phyloP scores from a whole-genome alignment of 2,329 filamentous ascomycete genomes.

The Pestalotiopsis sp. region DNA sequence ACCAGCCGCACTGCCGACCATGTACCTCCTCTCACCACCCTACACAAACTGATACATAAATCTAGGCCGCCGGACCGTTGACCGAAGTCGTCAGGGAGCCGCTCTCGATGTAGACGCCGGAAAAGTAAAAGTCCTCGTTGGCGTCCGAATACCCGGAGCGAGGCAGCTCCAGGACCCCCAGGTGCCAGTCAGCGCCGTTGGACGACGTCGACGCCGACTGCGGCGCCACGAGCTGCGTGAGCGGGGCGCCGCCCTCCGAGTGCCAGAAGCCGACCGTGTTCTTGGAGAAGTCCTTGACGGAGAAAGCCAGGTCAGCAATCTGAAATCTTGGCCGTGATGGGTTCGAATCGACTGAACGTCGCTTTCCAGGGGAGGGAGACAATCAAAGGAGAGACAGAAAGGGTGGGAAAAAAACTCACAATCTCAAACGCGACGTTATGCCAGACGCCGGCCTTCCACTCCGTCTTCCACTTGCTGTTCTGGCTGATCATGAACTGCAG shows the following conservation, averaged over 20 bases:
- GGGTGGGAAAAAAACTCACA: constrained; percentile 7
- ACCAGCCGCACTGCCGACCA: not conserved
- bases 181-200: constrained; percentile 72
- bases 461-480: constrained; percentile 62
- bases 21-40: not conserved
- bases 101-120: constrained; percentile 71
- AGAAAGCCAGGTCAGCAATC: not conserved
- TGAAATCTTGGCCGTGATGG: no score
- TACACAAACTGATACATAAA: no score
- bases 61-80: constrained; percentile 27
- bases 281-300: constrained; percentile 56
- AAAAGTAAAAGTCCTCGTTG: constrained; percentile 73
- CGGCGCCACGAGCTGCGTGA: constrained; percentile 61
- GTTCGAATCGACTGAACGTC: no score
- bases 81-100: constrained; percentile 44
- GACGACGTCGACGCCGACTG: constrained; percentile 44
- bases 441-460: constrained; percentile 67
- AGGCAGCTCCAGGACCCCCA: constrained; percentile 70
- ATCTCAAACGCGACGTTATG: constrained; percentile 78
- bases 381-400: no score
- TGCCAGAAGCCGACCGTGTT: constrained; percentile 71
- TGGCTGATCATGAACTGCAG: constrained; percentile 68
- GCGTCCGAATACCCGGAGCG: constrained; percentile 55
- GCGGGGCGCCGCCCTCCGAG: constrained; percentile 60
- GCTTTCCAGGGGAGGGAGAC: no score